Conservation (phyloP, 371 early-diverging fungal species). For the Cokeromyces recurvatus region DNA sequence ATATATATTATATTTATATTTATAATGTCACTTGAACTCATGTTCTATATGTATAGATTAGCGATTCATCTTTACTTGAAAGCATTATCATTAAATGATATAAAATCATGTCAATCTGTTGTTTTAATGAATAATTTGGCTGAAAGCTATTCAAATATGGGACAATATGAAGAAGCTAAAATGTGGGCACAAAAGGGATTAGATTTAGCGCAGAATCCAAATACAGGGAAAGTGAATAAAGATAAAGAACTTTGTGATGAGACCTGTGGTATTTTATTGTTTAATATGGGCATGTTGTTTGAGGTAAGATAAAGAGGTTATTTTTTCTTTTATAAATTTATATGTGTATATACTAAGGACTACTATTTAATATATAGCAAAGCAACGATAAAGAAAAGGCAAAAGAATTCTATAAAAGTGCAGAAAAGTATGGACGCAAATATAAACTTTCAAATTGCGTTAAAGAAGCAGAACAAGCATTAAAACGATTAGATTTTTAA, state of each 20-base stretch:
- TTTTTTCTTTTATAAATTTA: no score
- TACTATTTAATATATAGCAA: slow-evolving; percentile 18
- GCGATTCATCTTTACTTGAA: slow-evolving; percentile 59
- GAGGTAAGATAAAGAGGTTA: slow-evolving; percentile 44
- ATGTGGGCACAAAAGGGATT: slow-evolving; percentile 58
- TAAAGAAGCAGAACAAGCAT: slow-evolving; percentile 32
- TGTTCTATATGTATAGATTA: no score
- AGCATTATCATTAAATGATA: slow-evolving; percentile 42
- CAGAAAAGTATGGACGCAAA: slow-evolving; percentile 27
- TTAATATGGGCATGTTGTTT: slow-evolving; percentile 59
- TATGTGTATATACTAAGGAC: no score
- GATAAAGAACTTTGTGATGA: slow-evolving; percentile 50
- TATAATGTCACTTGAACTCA: not conserved
- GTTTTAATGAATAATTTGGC: slow-evolving; percentile 60
- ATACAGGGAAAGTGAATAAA: slow-evolving; percentile 36
- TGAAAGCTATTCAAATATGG: slow-evolving; percentile 52
- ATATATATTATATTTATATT: no score
- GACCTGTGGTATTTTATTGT: slow-evolving; percentile 53
- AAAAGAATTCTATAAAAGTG: slow-evolving; percentile 24
- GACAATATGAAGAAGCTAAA: slow-evolving; percentile 50
- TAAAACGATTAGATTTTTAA: slow-evolving; percentile 31
- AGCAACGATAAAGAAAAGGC: slow-evolving; percentile 30
- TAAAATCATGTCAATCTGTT: slow-evolving; percentile 42
- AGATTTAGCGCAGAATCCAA: slow-evolving; percentile 48
- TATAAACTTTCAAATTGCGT: slow-evolving; percentile 24